These are phyloP conservation scores for Globisporangium alternatum DNA, from an alignment of 352 stramenopile species.

Conservation along the genomic window DNA sequence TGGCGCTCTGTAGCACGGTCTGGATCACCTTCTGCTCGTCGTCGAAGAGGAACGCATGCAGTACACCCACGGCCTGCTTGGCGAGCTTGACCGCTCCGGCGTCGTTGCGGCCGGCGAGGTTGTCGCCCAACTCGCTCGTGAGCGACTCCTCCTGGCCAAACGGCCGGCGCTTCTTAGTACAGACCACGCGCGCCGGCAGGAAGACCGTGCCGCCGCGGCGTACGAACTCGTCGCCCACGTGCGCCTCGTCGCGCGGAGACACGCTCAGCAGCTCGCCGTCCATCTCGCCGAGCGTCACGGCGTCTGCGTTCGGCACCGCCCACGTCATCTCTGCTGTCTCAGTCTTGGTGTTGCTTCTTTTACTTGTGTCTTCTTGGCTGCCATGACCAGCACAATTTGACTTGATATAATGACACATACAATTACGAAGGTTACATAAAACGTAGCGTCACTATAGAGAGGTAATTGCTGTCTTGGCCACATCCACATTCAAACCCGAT, in stretches of 20 bases:
- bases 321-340: conserved; percentile 41
- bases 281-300: conserved; percentile 77
- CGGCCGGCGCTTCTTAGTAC: conserved; percentile 45
- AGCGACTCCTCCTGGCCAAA: conserved; percentile 62
- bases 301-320: conserved; percentile 53
- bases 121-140: conserved; percentile 37
- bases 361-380: too few relatives aligned
- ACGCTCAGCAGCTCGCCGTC: conserved; percentile 73
- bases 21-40: conserved; percentile 60
- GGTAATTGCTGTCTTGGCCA: not conserved
- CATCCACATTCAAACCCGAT: conserved; percentile 11
- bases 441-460: not conserved
- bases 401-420: too few relatives aligned
- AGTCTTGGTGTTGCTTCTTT: too few relatives aligned
- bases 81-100: conserved; percentile 42
- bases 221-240: conserved; percentile 65
- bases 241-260: conserved; percentile 45
- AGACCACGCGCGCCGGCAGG: conserved; percentile 45
- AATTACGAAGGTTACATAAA: too few relatives aligned
- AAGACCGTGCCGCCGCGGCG: conserved; percentile 56
- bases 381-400: too few relatives aligned
- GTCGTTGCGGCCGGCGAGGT: conserved; percentile 34
- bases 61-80: conserved; percentile 23
- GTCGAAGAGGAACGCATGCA: conserved; percentile 50
- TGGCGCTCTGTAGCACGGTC: conserved; percentile 23